Evolutionary conservation across 352 stramenopile genomes (phyloP).

Genomic region (Bremia lactucae): DNA sequence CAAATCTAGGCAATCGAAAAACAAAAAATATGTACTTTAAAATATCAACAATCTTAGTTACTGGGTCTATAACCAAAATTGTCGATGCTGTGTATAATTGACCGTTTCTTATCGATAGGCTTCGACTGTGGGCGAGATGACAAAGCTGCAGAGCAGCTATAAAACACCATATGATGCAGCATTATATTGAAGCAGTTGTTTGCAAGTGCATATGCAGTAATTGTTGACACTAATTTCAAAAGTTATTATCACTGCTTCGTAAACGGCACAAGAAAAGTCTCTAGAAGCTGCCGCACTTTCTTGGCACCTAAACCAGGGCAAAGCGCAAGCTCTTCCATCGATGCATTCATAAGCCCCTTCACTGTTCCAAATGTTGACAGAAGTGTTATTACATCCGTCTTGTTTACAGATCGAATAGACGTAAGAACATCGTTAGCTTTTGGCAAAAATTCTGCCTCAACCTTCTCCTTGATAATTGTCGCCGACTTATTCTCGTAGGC

Average conservation of each 20-base stretch:
- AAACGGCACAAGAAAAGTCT: conserved; percentile 92
- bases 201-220: too few species aligned
- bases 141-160: too few species aligned
- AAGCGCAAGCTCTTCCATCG: conserved; percentile 88
- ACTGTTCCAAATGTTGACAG: conserved; percentile 88
- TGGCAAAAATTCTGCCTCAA: conserved; percentile 84
- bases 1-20: too few species aligned
- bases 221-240: conserved; percentile 18
- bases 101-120: too few species aligned
- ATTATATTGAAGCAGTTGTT: too few species aligned
- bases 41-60: too few species aligned
- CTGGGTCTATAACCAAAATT: too few species aligned
- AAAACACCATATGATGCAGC: too few species aligned
- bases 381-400: conserved; percentile 91
- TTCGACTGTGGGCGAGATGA: too few species aligned
- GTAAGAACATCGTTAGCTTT: conserved; percentile 89
- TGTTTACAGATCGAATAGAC: conserved; percentile 89
- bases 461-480: conserved; percentile 89
- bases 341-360: conserved; percentile 79
- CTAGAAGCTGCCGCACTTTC: conserved; percentile 89
- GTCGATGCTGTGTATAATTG: too few species aligned
- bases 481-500: conserved; percentile 93
- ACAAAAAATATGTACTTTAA: too few species aligned
- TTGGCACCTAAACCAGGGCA: conserved; percentile 91
- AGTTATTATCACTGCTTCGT: conserved; percentile 36